These are phyloP conservation scores for Microbotryum silenes-acaulis DNA, from an alignment of 1,284 basidiomycete genomes.

Conservation along the genomic window DNA sequence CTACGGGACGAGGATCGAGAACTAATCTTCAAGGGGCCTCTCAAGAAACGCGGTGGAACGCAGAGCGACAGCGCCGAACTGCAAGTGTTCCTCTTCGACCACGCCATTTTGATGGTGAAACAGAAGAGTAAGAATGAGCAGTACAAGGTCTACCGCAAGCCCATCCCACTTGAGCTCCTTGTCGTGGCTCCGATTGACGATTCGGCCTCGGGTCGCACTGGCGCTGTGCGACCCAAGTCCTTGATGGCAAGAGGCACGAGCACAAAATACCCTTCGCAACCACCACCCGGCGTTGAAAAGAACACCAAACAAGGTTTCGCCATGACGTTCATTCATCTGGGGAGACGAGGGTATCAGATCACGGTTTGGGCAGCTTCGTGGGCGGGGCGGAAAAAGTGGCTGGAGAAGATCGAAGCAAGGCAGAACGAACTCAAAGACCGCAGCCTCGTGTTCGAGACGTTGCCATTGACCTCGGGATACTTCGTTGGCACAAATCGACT, in stretches of 20 bases:
- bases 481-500: constrained; percentile 75
- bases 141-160: constrained; percentile 90
- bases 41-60: constrained; percentile 77
- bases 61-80: constrained; percentile 78
- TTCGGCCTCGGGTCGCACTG: constrained; percentile 29
- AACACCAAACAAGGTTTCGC: constrained; percentile 75
- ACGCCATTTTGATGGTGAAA: constrained; percentile 93
- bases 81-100: constrained; percentile 92
- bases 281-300: constrained; percentile 30
- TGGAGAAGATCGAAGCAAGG: constrained; percentile 84
- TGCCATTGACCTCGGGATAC: constrained; percentile 77
- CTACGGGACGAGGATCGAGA: constrained; percentile 80
- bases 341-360: constrained; percentile 84
- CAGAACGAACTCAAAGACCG: constrained; percentile 77
- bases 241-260: constrained; percentile 44
- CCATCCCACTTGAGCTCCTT: constrained; percentile 91
- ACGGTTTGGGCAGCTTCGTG: constrained; percentile 87
- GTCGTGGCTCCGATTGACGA: constrained; percentile 77
- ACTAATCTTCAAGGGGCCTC: constrained; percentile 84
- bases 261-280: constrained; percentile 20
- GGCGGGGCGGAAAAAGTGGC: constrained; percentile 83
- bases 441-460: constrained; percentile 79
- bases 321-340: constrained; percentile 88
- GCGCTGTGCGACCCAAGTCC: constrained; percentile 42
- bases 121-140: constrained; percentile 82